Conservation (phyloP, 1,139 yeast species). For the Hanseniaspora uvarum region DNA sequence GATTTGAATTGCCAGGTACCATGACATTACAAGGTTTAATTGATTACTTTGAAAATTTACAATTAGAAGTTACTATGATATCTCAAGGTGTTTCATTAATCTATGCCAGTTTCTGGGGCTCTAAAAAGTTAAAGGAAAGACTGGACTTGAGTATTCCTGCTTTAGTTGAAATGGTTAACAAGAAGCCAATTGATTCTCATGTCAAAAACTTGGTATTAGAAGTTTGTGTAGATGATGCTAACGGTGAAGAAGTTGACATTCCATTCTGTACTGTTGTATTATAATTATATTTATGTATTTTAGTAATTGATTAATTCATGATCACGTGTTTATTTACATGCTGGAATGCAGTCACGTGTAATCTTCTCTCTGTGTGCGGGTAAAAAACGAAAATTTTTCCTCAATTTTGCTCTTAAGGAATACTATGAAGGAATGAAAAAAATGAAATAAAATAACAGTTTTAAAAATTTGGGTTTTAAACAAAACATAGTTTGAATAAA, state of each 20-base stretch:
- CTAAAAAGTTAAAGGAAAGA: constrained; percentile 77
- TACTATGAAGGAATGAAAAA: background rate
- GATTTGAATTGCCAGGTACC: constrained; percentile 74
- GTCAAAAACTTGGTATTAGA: constrained; percentile 73
- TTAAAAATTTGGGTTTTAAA: background rate
- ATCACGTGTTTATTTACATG: background rate
- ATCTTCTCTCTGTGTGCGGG: background rate
- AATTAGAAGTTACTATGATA: constrained; percentile 79
- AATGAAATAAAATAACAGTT: no score
- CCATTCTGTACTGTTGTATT: constrained; percentile 66
- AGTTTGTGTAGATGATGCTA: constrained; percentile 80
- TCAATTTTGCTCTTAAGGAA: background rate
- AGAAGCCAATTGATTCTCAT: constrained; percentile 70
- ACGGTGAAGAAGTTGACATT: constrained; percentile 92
- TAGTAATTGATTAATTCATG: background rate
- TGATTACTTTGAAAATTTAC: constrained; percentile 71
- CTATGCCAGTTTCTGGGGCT: constrained; percentile 90
- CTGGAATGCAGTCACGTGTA: no score
- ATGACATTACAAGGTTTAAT: constrained; percentile 66
- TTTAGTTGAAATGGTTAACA: constrained; percentile 69
- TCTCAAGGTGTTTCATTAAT: constrained; percentile 82
- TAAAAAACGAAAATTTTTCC: background rate
- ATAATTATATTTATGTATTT: constrained; percentile 20
- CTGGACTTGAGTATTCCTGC: constrained; percentile 55
- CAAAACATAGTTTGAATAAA: background rate